phyloP scores from a whole-genome alignment of 1,139 yeast species.

The Pichia sp. region DNA sequence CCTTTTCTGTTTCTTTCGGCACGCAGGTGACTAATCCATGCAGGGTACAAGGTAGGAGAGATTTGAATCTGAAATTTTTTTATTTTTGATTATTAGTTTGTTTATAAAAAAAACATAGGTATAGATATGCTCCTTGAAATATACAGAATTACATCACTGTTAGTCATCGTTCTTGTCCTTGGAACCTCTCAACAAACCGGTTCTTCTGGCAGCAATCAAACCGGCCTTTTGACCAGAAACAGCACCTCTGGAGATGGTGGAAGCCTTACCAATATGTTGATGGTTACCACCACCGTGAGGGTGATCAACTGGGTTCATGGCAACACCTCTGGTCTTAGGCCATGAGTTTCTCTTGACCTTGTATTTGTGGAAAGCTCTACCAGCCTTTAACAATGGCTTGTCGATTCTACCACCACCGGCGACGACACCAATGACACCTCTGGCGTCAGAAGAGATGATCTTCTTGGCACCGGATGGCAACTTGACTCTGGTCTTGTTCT shows the following conservation, averaged over 20 bases:
- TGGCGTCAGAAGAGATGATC: constrained; percentile 88
- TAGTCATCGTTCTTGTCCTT: constrained; percentile 53
- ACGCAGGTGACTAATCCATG: no score
- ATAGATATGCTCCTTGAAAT: constrained; percentile 7
- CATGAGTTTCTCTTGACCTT: constrained; percentile 98
- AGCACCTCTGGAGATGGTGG: constrained; percentile 99
- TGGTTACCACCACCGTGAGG: constrained; percentile 99
- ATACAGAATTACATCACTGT: constrained; percentile 24
- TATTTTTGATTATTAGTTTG: constrained; percentile 7
- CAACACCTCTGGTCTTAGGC: constrained; percentile 99
- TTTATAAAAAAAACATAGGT: constrained; percentile 11
- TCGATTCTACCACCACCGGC: constrained; percentile 99
- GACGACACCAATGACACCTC: constrained; percentile 99
- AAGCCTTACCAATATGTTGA: constrained; percentile 99
- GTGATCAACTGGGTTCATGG: constrained; percentile 99
- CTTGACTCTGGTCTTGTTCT: constrained; percentile 98
- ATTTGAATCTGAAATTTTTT: constrained; percentile 2
- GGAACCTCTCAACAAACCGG: constrained; percentile 99
- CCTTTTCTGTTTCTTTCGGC: no score
- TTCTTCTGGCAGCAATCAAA: constrained; percentile 99
- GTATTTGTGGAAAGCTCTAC: constrained; percentile 99
- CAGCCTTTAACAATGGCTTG: constrained; percentile 99
- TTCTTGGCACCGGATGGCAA: constrained; percentile 99
- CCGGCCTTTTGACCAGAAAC: constrained; percentile 99
- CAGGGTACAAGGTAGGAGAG: no score